These are phyloP conservation scores for Tetracladium maxilliforme DNA, from an alignment of 2,329 filamentous ascomycete genomes.

Conservation along the genomic window DNA sequence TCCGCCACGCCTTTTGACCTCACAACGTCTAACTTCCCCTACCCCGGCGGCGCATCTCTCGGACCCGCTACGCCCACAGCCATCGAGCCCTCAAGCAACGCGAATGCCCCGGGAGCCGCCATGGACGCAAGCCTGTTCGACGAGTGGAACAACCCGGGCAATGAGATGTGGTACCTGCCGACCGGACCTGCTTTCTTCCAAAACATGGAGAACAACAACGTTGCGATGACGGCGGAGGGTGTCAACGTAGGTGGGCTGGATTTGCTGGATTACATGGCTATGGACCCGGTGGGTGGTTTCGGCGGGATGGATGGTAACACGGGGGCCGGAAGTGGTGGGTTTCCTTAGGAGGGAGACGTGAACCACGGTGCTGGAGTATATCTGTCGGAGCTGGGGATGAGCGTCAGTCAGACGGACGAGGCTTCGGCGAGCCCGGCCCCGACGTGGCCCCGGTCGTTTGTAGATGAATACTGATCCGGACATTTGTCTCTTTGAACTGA, in stretches of 20 bases:
- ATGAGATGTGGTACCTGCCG: slow-evolving; percentile 53
- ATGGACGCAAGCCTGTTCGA: slow-evolving; percentile 10
- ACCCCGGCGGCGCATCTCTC: slow-evolving; percentile 26
- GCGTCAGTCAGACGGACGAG: too few species aligned
- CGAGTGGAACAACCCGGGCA: slow-evolving; percentile 14
- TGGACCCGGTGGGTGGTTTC: slow-evolving; percentile 40
- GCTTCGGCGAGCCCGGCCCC: too few species aligned
- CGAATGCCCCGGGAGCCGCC: slow-evolving; percentile 6
- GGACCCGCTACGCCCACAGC: slow-evolving; percentile 33
- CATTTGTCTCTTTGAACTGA: too few species aligned
- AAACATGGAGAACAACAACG: slow-evolving; percentile 41
- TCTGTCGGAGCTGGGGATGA: too few species aligned
- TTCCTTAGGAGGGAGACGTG: too few species aligned
- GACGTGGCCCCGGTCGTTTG: too few species aligned
- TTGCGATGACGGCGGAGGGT: slow-evolving; percentile 53
- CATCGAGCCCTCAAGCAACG: slow-evolving; percentile 16
- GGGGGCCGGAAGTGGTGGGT: too few species aligned
- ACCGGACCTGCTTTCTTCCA: slow-evolving; percentile 50
- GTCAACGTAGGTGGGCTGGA: slow-evolving; percentile 54
- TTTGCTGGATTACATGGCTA: slow-evolving; percentile 52
- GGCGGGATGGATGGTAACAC: too few species aligned
- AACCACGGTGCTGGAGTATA: too few species aligned
- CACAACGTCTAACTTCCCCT: slow-evolving; percentile 39
- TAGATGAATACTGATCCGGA: too few species aligned
- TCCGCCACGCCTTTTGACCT: slow-evolving; percentile 50